phyloP scores from a whole-genome alignment of 306 rosid genomes.

The Ceratonia siliqua region DNA sequence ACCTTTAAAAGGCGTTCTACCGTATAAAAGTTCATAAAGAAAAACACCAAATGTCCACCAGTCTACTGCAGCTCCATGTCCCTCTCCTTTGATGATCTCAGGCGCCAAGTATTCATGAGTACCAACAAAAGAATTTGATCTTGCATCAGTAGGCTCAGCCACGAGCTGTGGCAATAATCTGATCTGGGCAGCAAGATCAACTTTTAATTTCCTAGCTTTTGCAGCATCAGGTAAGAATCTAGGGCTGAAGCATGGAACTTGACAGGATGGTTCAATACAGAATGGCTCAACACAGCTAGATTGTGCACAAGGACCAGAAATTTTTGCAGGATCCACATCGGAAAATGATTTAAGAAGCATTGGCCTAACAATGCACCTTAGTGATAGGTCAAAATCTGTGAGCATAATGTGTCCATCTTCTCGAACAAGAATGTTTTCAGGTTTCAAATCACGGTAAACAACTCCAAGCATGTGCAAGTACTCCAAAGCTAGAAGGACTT shows the following conservation, averaged over 20 bases:
- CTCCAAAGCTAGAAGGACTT: constrained; percentile 90
- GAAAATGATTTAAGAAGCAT: constrained; percentile 63
- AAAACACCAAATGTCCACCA: constrained; percentile 98
- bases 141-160: constrained; percentile 83
- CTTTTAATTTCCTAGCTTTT: constrained; percentile 63
- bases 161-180: constrained; percentile 88
- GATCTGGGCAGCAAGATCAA: constrained; percentile 52
- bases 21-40: constrained; percentile 79
- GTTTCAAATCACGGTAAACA: constrained; percentile 84
- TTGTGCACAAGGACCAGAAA: constrained; percentile 67
- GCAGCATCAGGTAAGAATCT: constrained; percentile 64
- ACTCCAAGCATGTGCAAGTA: constrained; percentile 95
- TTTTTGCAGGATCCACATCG: constrained; percentile 54
- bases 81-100: constrained; percentile 88
- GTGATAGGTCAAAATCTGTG: constrained; percentile 86
- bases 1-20: constrained; percentile 87
- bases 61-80: constrained; percentile 94
- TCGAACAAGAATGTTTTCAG: constrained; percentile 87
- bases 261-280: constrained; percentile 79
- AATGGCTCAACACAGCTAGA: constrained; percentile 79
- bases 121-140: constrained; percentile 92
- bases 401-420: constrained; percentile 96
- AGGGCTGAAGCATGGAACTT: constrained; percentile 85
- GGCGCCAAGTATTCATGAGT: constrained; percentile 95
- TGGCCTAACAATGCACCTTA: constrained; percentile 75